phyloP scores from a whole-genome alignment of 441 rosid genomes.

The Populus hybrid region DNA sequence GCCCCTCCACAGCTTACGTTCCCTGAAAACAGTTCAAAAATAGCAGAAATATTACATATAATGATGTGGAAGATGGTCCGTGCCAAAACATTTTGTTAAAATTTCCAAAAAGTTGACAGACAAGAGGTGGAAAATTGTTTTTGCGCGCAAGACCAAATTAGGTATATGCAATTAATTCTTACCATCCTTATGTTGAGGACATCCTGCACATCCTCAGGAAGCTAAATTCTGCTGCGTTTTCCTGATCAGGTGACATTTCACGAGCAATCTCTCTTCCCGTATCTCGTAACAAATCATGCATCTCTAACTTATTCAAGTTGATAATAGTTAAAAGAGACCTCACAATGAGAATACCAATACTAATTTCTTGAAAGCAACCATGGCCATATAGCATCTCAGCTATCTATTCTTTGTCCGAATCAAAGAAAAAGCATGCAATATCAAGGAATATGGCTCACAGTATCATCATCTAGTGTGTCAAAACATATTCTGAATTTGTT shows the following conservation, averaged over 20 bases:
- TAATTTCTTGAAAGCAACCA: background rate
- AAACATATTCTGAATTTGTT: background rate
- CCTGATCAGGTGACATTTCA: no score
- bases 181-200: conserved; percentile 18
- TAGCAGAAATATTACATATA: no score
- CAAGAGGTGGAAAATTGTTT: no score
- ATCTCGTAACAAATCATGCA: conserved; percentile 2
- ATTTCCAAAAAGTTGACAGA: no score
- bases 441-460: background rate
- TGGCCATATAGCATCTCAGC: background rate
- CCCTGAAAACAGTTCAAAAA: no score
- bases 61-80: no score
- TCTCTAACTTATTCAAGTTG: no score
- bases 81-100: no score
- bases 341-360: background rate
- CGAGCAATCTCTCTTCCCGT: no score
- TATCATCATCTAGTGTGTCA: conserved; percentile 8
- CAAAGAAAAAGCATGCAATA: conserved; percentile 1
- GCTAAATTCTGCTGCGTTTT: conserved; percentile 43
- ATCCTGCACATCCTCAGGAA: conserved; percentile 10
- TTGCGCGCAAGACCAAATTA: background rate
- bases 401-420: background rate
- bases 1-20: background rate
- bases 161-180: background rate
- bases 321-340: conserved; percentile 1